phyloP scores from a whole-genome alignment of 345 rosid species.

The Jatropha curcas region DNA sequence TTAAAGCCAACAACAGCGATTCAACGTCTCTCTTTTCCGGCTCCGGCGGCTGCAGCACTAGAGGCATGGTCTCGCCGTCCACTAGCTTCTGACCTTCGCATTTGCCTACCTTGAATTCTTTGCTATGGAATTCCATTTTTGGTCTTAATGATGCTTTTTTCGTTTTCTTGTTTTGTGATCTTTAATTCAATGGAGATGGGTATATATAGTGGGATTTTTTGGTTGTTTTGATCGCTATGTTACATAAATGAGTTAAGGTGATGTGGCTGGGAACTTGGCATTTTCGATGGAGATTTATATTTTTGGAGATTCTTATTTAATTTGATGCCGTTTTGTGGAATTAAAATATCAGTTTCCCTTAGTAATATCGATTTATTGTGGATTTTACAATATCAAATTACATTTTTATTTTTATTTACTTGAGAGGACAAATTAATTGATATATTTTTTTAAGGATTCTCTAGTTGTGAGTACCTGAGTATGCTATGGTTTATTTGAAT shows the following conservation, averaged over 20 bases:
- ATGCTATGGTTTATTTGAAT: no score
- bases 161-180: background rate
- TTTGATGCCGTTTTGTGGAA: no score
- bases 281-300: no score
- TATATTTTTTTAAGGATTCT: no score
- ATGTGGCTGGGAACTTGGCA: no score
- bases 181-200: background rate
- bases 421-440: no score
- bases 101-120: slow-evolving; percentile 55
- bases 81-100: slow-evolving; percentile 66
- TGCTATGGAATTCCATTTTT: slow-evolving; percentile 39
- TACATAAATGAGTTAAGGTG: background rate
- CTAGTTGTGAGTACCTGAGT: no score
- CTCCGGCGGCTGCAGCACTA: slow-evolving; percentile 44
- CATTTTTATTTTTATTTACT: no score
- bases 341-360: no score
- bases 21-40: slow-evolving; percentile 26
- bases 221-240: slow-evolving; percentile 2
- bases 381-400: no score
- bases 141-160: background rate
- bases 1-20: slow-evolving; percentile 36
- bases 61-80: slow-evolving; percentile 59
- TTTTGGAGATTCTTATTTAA: no score
- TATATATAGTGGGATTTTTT: slow-evolving; percentile 16
- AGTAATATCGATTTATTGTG: no score